phyloP scores from a whole-genome alignment of 306 rosid genomes.

The Clitoria ternatea region DNA sequence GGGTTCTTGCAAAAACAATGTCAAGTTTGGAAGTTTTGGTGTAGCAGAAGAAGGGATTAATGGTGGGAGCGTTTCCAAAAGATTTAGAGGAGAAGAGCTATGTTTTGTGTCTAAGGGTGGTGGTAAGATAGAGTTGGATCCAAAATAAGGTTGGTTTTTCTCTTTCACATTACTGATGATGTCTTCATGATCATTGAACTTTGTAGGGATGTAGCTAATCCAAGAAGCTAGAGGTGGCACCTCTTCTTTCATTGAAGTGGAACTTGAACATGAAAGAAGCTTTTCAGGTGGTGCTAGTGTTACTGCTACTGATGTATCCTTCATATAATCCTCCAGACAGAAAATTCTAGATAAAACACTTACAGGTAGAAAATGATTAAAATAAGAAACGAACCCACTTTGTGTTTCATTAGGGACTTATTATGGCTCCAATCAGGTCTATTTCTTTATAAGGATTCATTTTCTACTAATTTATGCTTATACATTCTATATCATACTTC shows the following conservation, averaged over 20 bases:
- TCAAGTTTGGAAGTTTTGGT: constrained; percentile 51
- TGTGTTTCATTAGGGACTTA: constrained; percentile 33
- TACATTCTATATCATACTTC: constrained; percentile 36
- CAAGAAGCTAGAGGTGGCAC: constrained; percentile 29
- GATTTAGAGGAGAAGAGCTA: constrained; percentile 51
- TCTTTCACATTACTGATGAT: constrained; percentile 11
- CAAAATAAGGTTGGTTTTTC: constrained; percentile 14
- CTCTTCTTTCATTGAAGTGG: constrained; percentile 41
- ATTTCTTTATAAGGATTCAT: constrained; percentile 35
- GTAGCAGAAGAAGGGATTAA: constrained; percentile 29
- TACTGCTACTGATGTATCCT: constrained; percentile 41
- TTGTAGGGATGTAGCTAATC: constrained; percentile 23
- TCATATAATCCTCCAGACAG: constrained; percentile 37
- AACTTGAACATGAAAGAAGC: constrained; percentile 28
- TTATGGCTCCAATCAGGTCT: constrained; percentile 38
- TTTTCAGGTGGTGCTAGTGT: constrained; percentile 33
- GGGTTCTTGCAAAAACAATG: constrained; percentile 58
- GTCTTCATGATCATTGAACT: constrained; percentile 28
- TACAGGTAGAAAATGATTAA: constrained; percentile 39
- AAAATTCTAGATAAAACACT: constrained; percentile 25
- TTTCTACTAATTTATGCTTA: constrained; percentile 41
- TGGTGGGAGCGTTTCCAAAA: constrained; percentile 65
- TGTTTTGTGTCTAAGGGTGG: constrained; percentile 20
- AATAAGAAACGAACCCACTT: constrained; percentile 36
- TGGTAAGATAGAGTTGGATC: constrained; percentile 23